Base-by-base conservation (phyloP, 192 early-diverging fungal species). In the Podochytrium sp. region DNA sequence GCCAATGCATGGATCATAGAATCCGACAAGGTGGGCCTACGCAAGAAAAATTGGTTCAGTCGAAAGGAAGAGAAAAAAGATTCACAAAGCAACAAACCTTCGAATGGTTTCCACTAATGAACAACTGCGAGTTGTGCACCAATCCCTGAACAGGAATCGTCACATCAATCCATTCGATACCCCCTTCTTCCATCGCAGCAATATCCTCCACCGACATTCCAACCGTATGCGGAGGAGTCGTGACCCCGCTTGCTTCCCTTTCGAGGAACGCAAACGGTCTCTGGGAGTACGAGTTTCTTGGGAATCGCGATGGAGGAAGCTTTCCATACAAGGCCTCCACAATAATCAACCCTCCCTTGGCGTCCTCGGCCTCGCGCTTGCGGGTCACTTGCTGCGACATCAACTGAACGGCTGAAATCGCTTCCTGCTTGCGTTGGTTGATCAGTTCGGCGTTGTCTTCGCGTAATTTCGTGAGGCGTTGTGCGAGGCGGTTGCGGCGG, bases 1-100 rank as follows among this genome's bases (percentile, higher is more conserved):
- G 39, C 95, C 95, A 64, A 97, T 88, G 73, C 94, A 95, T 30
- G 97, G 95, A 79, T 99, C 96, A 71, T 94, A 97, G 79, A 99
- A 99, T 2, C 97, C 97, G 37, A 94, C 83, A 68, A 99, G 83
- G 68, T 92, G 91, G 29, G 89, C 83, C 91, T 93, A 75, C 40
- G 23, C 35, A 72, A 72, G 41, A 23, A 55, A 47, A 65, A 47
- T 39, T 23, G 5, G 60, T n/a, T n/a, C n/a, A n/a, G n/a, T n/a
- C n/a, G n/a, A 47, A 47, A 20, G 20, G 10, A 47, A 47, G 10
- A 47, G 20, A 12, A 20, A 57, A 57, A 57, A n/a, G 30, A 29
- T 62, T 7, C 27, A 38, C 60, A n/a, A 57, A 57, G 10, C 10
- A 47, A 34, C 59, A 33, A 81, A 92, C 92, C 89, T 97, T 97